Percentiles rank a stretch among this genome's conserved stretches.
Conservation (phyloP, 345 rosid genomes). For the Toxicodendron radicans region DNA sequence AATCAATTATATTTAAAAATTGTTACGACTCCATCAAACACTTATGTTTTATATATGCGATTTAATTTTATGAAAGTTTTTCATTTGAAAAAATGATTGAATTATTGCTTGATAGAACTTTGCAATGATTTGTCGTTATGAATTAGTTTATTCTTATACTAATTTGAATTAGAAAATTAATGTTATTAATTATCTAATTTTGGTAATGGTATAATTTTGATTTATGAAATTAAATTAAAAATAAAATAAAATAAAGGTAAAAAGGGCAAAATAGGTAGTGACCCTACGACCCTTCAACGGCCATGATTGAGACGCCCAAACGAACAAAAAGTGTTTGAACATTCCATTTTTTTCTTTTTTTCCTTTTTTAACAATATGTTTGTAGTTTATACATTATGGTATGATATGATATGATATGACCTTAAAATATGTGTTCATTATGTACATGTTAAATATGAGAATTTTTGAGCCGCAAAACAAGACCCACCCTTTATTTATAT, state of each 20-base stretch:
- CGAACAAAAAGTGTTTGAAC: slow-evolving; percentile 13
- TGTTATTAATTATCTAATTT: neutral
- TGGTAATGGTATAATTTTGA: neutral
- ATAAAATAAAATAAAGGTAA: neutral
- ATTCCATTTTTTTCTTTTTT: neutral
- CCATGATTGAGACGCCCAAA: slow-evolving; percentile 35
- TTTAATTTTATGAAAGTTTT: too few relatives aligned
- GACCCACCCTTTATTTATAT: too few relatives aligned
- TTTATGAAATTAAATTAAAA: neutral
- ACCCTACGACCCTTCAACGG: slow-evolving; percentile 34
- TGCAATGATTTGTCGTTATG: too few relatives aligned
- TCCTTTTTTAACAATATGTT: neutral
- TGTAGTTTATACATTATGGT: neutral
- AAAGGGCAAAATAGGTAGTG: slow-evolving; percentile 12
- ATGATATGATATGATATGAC: neutral
- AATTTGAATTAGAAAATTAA: neutral
- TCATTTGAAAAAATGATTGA: too few relatives aligned
- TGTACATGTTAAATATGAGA: neutral
- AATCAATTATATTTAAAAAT: too few relatives aligned
- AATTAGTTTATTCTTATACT: too few relatives aligned
- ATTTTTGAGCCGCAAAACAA: neutral
- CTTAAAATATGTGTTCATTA: too few relatives aligned
- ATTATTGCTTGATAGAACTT: too few relatives aligned
- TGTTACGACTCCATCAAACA: too few relatives aligned
- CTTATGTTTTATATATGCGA: too few relatives aligned